Conservation (phyloP, 2,329 filamentous ascomycete genomes). For the Lasiodiplodia sp. region DNA sequence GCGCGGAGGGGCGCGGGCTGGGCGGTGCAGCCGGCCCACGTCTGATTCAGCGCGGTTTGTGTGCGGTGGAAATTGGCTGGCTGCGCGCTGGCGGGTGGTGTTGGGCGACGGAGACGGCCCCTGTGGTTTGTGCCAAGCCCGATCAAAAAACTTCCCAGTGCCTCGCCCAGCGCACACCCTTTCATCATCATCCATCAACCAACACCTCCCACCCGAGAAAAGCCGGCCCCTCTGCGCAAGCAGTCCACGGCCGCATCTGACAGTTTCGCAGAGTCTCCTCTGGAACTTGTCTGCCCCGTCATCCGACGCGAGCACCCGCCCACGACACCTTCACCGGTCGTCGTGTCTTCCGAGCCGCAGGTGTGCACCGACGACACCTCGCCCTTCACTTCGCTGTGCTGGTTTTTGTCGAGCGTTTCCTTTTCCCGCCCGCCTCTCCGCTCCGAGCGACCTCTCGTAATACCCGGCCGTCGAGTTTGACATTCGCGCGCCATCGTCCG, state of each 20-base stretch:
- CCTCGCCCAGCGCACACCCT: slow-evolving; percentile 28
- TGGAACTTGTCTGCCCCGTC: slow-evolving; percentile 42
- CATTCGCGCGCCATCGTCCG: slow-evolving; percentile 37
- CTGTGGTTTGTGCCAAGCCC: slow-evolving; percentile 23
- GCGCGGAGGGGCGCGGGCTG: slow-evolving; percentile 19
- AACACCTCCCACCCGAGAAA: slow-evolving; percentile 24
- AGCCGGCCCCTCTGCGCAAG: slow-evolving; percentile 26
- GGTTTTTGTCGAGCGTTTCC: slow-evolving; percentile 25
- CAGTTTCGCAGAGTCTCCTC: slow-evolving; percentile 48
- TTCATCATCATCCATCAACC: slow-evolving; percentile 30
- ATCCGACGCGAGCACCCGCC: slow-evolving; percentile 14
- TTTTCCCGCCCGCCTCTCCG: slow-evolving; percentile 25
- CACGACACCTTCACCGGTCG: slow-evolving; percentile 28
- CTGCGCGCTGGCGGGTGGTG: slow-evolving; percentile 9
- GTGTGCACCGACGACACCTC: slow-evolving; percentile 23
- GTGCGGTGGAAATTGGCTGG: slow-evolving; percentile 4
- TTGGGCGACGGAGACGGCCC: slow-evolving; percentile 21
- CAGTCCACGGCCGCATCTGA: slow-evolving; percentile 41
- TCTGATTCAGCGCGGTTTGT: slow-evolving; percentile 18
- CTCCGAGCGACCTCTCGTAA: slow-evolving; percentile 34
- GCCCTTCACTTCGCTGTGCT: slow-evolving; percentile 29
- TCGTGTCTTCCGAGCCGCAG: slow-evolving; percentile 34
- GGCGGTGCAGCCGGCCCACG: neutral
- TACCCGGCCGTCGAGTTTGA: slow-evolving; percentile 39
- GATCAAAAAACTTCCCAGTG: slow-evolving; percentile 29